These are phyloP conservation scores for Aspergillus fijiensis DNA, from an alignment of 2,329 filamentous ascomycete species.

Conservation along the genomic window DNA sequence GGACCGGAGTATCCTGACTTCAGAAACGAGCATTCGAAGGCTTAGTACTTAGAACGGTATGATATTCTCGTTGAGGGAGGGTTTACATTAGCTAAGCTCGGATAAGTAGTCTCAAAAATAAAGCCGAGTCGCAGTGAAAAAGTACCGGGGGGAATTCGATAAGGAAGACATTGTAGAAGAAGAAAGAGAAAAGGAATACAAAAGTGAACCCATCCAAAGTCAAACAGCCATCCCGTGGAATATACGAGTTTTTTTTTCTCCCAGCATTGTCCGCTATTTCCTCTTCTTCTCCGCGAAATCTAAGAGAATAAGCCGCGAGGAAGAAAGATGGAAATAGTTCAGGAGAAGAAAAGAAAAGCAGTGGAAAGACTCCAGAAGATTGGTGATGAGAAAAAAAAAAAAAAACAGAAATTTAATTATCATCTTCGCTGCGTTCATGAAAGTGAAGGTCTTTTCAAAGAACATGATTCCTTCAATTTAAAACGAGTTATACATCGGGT, in stretches of 20 bases:
- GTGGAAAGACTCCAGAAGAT: not conserved
- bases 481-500: not conserved
- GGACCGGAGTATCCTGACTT: too few relatives aligned
- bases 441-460: not conserved
- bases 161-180: not conserved
- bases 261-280: not conserved
- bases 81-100: too few relatives aligned
- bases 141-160: not conserved
- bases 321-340: not conserved
- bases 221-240: too few relatives aligned
- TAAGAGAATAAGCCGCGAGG: constrained; percentile 17
- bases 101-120: too few relatives aligned
- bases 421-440: not conserved
- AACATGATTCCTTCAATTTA: not conserved
- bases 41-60: too few relatives aligned
- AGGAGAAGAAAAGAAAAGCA: not conserved
- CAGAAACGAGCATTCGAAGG: too few relatives aligned
- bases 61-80: too few relatives aligned
- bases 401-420: not conserved
- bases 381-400: not conserved
- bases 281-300: not conserved
- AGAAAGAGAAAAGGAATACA: constrained; percentile 13
- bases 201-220: constrained; percentile 8
- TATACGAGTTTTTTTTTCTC: too few relatives aligned
- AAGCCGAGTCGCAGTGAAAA: not conserved